phyloP scores from a whole-genome alignment of 164 flowering plant genomes.

The Hamamelis virginiana region DNA sequence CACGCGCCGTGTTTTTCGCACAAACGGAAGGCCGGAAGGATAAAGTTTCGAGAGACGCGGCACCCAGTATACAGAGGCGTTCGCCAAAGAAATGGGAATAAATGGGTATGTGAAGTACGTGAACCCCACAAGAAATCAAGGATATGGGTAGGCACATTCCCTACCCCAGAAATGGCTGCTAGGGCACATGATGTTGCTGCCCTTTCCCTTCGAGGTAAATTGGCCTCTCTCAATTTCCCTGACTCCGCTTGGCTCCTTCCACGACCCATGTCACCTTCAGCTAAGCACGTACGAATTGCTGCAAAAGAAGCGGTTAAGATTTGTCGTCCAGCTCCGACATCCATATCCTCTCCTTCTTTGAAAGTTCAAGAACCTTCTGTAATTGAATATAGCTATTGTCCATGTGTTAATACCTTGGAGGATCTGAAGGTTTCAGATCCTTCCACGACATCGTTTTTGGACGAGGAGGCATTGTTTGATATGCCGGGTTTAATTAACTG shows the following conservation, averaged over 20 bases:
- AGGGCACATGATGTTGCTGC: neutral
- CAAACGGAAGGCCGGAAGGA: neutral
- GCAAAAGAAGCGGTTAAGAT: neutral
- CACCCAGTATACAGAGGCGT: neutral
- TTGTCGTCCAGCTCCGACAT: no score
- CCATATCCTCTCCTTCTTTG: no score
- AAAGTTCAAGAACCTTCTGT: no score
- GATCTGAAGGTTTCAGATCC: no score
- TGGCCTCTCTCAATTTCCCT: neutral
- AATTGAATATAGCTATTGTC: no score
- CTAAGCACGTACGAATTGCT: neutral
- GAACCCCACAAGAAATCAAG: no score
- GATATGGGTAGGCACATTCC: no score
- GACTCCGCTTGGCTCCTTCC: neutral
- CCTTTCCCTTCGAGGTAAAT: neutral
- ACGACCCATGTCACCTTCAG: neutral
- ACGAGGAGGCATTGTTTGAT: conserved; percentile 41
- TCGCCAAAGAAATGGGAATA: no score
- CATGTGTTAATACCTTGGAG: no score
- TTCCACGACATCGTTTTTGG: conserved; percentile 18
- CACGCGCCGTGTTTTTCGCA: no score
- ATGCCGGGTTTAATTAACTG: conserved; percentile 31
- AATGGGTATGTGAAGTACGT: no score
- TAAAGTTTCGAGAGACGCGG: neutral
- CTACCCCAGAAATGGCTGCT: neutral